Conservation (phyloP, 805 yeast genomes). For the Teunomyces gatunensis region DNA sequence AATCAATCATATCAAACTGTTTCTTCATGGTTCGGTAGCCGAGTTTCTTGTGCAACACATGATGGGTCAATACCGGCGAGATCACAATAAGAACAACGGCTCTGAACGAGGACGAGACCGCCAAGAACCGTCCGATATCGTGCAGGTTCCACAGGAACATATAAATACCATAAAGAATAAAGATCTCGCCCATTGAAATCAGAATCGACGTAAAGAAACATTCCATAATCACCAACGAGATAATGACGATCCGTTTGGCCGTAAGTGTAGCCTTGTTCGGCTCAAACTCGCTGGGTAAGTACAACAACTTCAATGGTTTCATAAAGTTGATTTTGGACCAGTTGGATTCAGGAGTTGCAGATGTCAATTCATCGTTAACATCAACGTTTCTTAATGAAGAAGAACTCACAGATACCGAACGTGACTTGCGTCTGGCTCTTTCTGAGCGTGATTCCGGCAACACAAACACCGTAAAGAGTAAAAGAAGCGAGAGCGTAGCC, state of each 20-base stretch:
- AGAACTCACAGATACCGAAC: conserved; percentile 28
- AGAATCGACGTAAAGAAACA: conserved; percentile 35
- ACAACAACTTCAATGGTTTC: conserved; percentile 52
- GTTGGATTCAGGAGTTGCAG: not conserved
- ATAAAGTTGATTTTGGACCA: conserved; percentile 20
- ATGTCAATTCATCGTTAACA: too few relatives aligned
- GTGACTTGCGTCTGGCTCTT: conserved; percentile 51
- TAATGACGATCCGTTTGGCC: conserved; percentile 35
- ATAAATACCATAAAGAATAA: conserved; percentile 53
- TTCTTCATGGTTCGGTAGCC: conserved; percentile 31
- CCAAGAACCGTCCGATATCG: conserved; percentile 54
- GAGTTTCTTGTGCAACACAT: conserved; percentile 29
- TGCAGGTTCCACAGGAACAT: conserved; percentile 53
- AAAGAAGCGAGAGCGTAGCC: conserved; percentile 30
- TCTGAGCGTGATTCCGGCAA: conserved; percentile 65
- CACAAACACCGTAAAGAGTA: conserved; percentile 26
- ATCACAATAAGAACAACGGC: conserved; percentile 48
- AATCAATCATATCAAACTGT: conserved; percentile 55
- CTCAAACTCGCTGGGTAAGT: conserved; percentile 44
- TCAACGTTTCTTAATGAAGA: too few relatives aligned
- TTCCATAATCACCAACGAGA: conserved; percentile 50
- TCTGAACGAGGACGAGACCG: conserved; percentile 48
- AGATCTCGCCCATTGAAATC: conserved; percentile 38
- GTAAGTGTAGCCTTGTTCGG: conserved; percentile 7
- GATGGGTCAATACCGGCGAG: conserved; percentile 48